Evolutionary conservation across 176 grass and related monocot genomes (phyloP).

Genomic region (Carex littledalei): DNA sequence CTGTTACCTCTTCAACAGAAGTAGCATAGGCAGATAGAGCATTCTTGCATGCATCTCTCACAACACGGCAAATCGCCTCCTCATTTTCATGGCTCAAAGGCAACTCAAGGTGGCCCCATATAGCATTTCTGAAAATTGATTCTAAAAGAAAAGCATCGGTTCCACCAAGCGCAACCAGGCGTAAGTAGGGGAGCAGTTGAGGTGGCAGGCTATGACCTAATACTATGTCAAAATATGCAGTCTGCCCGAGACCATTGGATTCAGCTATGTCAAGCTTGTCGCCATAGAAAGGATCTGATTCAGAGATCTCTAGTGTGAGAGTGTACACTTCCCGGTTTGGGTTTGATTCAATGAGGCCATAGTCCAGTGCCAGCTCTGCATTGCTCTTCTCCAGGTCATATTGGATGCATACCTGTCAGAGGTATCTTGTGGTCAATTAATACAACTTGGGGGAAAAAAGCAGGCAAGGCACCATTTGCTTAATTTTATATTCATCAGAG

Average conservation of each 20-base stretch:
- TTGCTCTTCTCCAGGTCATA: slow-evolving; percentile 87
- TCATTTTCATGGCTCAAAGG: slow-evolving; percentile 81
- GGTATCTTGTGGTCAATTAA: not conserved
- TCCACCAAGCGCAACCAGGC: slow-evolving; percentile 78
- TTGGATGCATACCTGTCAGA: slow-evolving; percentile 72
- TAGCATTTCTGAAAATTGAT: slow-evolving; percentile 77
- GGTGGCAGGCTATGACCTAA: slow-evolving; percentile 53
- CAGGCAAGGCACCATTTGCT: not conserved
- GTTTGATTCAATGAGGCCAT: slow-evolving; percentile 72
- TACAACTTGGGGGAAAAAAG: not conserved
- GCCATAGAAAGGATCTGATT: slow-evolving; percentile 87
- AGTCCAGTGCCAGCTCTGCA: slow-evolving; percentile 78
- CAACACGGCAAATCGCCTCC: slow-evolving; percentile 74
- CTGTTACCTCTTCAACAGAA: slow-evolving; percentile 66
- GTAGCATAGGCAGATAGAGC: slow-evolving; percentile 64
- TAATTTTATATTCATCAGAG: not conserved
- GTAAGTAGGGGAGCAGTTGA: slow-evolving; percentile 70
- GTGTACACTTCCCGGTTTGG: slow-evolving; percentile 62
- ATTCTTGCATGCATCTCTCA: slow-evolving; percentile 77
- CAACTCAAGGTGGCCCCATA: slow-evolving; percentile 92
- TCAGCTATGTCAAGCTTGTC: slow-evolving; percentile 94
- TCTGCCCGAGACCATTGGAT: slow-evolving; percentile 67
- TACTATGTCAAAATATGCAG: slow-evolving; percentile 76
- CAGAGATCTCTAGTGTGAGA: slow-evolving; percentile 71
- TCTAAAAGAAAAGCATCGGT: slow-evolving; percentile 91